Conservation (phyloP, 2,329 filamentous ascomycete genomes). For the Cytospora chrysosperma region DNA sequence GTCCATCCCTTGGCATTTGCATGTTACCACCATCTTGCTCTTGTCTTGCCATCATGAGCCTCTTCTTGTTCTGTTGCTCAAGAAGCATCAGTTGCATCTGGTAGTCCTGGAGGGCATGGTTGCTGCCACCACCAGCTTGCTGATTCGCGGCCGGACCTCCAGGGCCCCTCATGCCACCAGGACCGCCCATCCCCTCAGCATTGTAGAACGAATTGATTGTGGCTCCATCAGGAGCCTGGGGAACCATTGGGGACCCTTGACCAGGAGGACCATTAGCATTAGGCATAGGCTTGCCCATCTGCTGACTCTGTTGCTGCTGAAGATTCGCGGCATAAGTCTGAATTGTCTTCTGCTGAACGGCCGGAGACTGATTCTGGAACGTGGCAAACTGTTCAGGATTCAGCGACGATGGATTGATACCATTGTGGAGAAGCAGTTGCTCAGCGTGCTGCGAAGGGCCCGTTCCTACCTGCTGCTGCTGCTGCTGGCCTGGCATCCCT, state of each 20-base stretch:
- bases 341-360: conserved; percentile 77
- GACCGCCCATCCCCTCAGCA: conserved; percentile 56
- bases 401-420: conserved; percentile 73
- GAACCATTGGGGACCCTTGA: conserved; percentile 82
- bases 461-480: conserved; percentile 61
- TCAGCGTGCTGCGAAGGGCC: conserved; percentile 45
- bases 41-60: conserved; percentile 77
- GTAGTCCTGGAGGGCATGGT: conserved; percentile 82
- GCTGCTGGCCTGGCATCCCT: conserved; percentile 66
- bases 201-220: conserved; percentile 62
- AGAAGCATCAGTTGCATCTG: conserved; percentile 88
- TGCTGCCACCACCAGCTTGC: conserved; percentile 58
- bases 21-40: conserved; percentile 68
- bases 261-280: conserved; percentile 69
- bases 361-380: conserved; percentile 54
- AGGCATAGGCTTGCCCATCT: conserved; percentile 80
- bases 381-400: conserved; percentile 73
- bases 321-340: conserved; percentile 84
- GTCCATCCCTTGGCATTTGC: conserved; percentile 51
- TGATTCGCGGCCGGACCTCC: conserved; percentile 46
- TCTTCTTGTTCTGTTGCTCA: conserved; percentile 85
- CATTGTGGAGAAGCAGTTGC: conserved; percentile 64
- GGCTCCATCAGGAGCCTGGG: conserved; percentile 65
- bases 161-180: conserved; percentile 57
- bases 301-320: conserved; percentile 75